Percentiles rank a stretch among this genome's conserved stretches.
These are phyloP conservation scores for Aspergillus thermomutatus DNA, from an alignment of 2,329 filamentous ascomycete species.

Conservation along the genomic window DNA sequence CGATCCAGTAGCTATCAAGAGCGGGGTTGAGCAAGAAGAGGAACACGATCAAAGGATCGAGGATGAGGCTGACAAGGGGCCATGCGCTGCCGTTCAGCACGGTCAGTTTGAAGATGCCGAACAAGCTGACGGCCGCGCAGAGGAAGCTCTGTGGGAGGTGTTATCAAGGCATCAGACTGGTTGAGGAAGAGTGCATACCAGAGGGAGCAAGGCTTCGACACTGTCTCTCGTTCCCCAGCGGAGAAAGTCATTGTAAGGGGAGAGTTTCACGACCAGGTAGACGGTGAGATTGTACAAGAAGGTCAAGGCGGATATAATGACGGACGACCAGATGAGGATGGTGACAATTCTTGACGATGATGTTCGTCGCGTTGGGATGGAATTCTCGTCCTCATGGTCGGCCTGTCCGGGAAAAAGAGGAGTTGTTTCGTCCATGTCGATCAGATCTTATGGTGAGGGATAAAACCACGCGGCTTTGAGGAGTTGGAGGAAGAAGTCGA, in stretches of 20 bases:
- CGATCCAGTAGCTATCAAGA: fast-evolving
- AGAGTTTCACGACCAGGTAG: neutral
- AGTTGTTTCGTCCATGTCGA: neutral
- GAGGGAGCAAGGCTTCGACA: neutral
- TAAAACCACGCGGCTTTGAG: too few species aligned
- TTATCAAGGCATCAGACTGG: too few species aligned
- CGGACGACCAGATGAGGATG: neutral
- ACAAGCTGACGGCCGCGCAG: neutral
- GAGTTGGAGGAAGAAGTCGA: neutral
- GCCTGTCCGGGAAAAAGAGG: neutral
- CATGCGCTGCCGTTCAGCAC: neutral
- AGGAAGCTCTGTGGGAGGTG: neutral
- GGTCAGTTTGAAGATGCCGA: neutral
- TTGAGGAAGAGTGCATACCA: neutral
- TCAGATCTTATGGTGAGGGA: too few species aligned
- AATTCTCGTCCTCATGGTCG: neutral
- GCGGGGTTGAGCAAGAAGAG: fast-evolving
- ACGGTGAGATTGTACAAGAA: neutral
- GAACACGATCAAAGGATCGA: neutral
- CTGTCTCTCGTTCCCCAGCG: neutral
- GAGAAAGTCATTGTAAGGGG: neutral
- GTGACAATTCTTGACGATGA: neutral
- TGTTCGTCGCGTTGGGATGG: neutral
- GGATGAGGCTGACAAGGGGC: neutral
- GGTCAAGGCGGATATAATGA: neutral